Evolutionary conservation across 1,284 basidiomycete genomes (phyloP), one percentile per base, ranked within the genome.

Genomic region (Ceratobasidium sp.): DNA sequence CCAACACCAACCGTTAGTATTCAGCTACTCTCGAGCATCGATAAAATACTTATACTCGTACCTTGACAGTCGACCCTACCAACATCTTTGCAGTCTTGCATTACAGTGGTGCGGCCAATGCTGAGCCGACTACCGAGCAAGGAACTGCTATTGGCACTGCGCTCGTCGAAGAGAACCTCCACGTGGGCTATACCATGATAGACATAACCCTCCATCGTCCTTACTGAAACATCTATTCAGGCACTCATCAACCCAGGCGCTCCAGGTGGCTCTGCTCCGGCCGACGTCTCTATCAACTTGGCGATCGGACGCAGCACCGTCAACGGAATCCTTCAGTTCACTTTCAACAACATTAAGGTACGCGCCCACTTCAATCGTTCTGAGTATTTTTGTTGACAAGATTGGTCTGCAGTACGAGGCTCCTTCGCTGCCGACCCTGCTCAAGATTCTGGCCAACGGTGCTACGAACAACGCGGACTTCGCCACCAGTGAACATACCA

Each of bases 371-470:
- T 15, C 22, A 59, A 11, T 5, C 15, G 11, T 36, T 17, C 6
- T 24, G 2, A n/a, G 15, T 17, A 22, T 33, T 57, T 17, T 41
- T 41, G 11, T 11, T 41, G 11, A 41, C 11, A 11, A 41, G 4
- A 41, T 5, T 41, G 11, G 7, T 44, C 19, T 45, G 14, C 45
- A 73, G 69, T 73, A 73, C 19, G 9, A 62, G 19, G 19, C 69
- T 0, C 69, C 69, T 17, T 24, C 44, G 5, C 29, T 73, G 15
- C 69, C 69, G 9, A 73, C 69, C 0, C 48, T 73, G 3, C 53
- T 73, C 51, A 73, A 73, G 57, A 73, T 73, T 11, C 36, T 73
- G 69, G 69, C 69, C 17, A 73, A 73, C 59, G 51, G 51, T 22
- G 69, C 69, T n/a, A 73, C 56, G n/a, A 62, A 33, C 31, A 36